Percentiles rank a stretch among this genome's conserved stretches.
phyloP scores from a whole-genome alignment of 495 filamentous ascomycete species.

The Annulohypoxylon stygium region DNA sequence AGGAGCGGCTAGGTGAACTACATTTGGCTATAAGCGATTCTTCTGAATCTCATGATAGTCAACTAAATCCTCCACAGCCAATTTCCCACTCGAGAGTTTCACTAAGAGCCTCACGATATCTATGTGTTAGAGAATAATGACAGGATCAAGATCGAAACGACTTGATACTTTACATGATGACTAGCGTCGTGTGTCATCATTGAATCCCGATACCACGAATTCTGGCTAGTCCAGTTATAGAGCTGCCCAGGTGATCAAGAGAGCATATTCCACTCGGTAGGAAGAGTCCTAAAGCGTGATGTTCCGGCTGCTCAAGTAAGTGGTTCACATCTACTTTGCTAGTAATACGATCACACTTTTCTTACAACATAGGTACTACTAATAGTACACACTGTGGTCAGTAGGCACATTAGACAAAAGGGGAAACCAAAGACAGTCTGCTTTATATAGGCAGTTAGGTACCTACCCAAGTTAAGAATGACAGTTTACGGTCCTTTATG shows the following conservation, averaged over 20 bases:
- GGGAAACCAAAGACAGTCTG: too few species aligned
- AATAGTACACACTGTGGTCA: too few species aligned
- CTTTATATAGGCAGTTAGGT: too few species aligned
- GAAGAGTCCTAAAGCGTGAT: too few species aligned
- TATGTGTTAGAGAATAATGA: neutral
- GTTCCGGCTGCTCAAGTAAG: too few species aligned
- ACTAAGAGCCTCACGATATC: neutral
- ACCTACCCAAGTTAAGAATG: too few species aligned
- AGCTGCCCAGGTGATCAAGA: too few species aligned
- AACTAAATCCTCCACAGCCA: neutral
- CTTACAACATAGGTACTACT: too few species aligned
- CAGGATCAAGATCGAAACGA: neutral
- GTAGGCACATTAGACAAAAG: too few species aligned
- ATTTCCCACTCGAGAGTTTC: neutral
- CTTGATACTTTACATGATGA: neutral
- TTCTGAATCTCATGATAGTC: neutral
- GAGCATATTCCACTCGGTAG: neutral
- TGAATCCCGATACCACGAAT: neutral
- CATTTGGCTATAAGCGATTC: neutral
- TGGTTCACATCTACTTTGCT: too few species aligned
- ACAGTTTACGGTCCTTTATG: too few species aligned
- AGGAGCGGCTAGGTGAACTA: neutral
- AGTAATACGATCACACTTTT: too few species aligned
- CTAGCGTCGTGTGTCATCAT: neutral
- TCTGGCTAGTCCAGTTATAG: neutral